Evolutionary conservation across 768 basidiomycete species (phyloP), one percentile per base, ranked within the genome.

Genomic region (Clitopilus passeckerianus): DNA sequence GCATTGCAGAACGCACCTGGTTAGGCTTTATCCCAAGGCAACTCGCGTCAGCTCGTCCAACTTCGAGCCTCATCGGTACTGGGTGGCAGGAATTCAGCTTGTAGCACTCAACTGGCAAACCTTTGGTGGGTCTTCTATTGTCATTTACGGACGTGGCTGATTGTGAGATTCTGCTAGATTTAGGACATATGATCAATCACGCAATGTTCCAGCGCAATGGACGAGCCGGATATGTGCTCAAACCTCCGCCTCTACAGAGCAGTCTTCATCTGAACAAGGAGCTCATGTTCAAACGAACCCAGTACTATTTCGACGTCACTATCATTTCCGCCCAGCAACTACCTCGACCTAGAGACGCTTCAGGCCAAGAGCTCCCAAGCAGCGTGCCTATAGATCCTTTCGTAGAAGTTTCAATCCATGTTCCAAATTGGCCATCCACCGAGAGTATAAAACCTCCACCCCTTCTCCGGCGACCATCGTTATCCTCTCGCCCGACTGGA

Each of bases 51-150:
- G 79, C 59, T 94, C 91, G 59, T 87, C 87, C 6, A 99, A 99
- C 70, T 99, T 89, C 67, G 84, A 91, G 64, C 96, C 96, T 3
- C 89, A 95, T 72, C 83, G 88, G 18, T 95, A 86, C 69, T 99
- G 97, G 97, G 83, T 86, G 1, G 86, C 87, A 1, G 97, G 97
- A 7, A 84, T 86, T 5, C 96, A 98, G 70, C 72, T 98, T 30
- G 94, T 96, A 0, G 93, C 97, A 4, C 81, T 99, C 60, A 99
- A 99, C 71, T 97, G 95, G 91, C 54, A 55, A n/a, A 55, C 54
- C 3, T 55, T 55, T 34, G 54, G 54, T 55, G 54, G 10, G 16
- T 55, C 14, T 55, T 37, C 33, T 15, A 34, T 5, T 1, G 22
- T 16, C 53, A 6, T 5, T 18, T 55, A 5, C 7, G 30, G 15